Evolutionary conservation across 345 rosid genomes (phyloP), one percentile per base, ranked within the genome.

Genomic region (Syzygium jambos): DNA sequence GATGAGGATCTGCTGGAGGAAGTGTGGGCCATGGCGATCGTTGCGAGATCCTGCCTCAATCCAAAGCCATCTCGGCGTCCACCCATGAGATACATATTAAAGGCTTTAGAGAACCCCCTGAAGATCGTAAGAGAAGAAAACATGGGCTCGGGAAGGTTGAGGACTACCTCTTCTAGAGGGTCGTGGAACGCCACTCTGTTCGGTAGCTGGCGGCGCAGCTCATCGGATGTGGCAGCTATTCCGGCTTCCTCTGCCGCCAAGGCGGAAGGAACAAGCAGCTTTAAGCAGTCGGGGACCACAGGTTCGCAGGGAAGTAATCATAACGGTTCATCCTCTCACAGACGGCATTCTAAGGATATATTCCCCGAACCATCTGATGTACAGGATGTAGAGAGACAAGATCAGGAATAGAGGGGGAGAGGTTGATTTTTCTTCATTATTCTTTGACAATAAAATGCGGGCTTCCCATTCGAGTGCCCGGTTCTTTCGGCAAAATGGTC

Each of bases 11-110:
- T 96, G 11, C 89, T 98, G 65, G 99, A 98, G 90, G 99, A 98
- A 92, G 98, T 98, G 49, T 98, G 99, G 99, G 99, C 99, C 11
- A 96, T 98, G 98, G 98, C 99, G 8, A 94, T 98, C 87, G 95
- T 98, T 19, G 98, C 99, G 9, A 93, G 95, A 88, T 98, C 99
- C 80, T 98, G 99, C 93, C 94, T 98, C 84, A 96, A 98, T 89
- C 98, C 98, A 5, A 98, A 96, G 91, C 98, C 98, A 78, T 91
- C 98, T 5, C 94, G 95, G 92, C 93, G 99, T 82, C 99, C 99
- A 3, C 95, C 92, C 17, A 98, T 98, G 99, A 95, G 97, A 92
- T 95, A 98, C 88, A 92, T 98, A 85, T 95, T 96, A 51, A 96
- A 93, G 91, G 99, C 99, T 12, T 92, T 98, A 88, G 99, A 98